Evolutionary conservation across 2,329 filamentous ascomycete genomes (phyloP).

Genomic region (Lachnellula hyalina): DNA sequence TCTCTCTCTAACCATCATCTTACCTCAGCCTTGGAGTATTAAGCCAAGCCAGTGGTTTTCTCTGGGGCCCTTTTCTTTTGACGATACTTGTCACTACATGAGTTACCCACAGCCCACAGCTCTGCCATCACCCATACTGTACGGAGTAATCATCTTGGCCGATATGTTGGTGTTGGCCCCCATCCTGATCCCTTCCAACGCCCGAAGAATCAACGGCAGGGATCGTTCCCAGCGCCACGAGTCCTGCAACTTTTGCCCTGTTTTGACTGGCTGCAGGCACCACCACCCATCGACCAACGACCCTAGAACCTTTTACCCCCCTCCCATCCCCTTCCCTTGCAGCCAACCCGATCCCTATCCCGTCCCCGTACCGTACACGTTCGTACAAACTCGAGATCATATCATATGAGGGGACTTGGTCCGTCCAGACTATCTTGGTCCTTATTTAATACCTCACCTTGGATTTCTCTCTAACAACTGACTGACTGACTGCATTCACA

Average conservation of each 20-base stretch:
- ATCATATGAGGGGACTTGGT: neutral
- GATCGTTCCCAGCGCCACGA: neutral
- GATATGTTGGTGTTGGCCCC: neutral
- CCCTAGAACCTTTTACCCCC: neutral
- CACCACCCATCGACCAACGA: too few species aligned
- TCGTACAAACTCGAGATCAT: too few species aligned
- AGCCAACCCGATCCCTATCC: neutral
- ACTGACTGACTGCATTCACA: neutral
- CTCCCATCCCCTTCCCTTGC: neutral
- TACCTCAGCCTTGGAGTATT: neutral
- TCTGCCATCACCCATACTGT: neutral
- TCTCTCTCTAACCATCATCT: constrained; percentile 1
- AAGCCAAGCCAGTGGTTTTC: neutral
- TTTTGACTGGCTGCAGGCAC: neutral
- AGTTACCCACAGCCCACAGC: neutral
- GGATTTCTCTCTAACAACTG: neutral
- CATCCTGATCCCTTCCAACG: neutral
- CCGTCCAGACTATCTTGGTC: neutral
- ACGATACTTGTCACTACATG: constrained; percentile 3
- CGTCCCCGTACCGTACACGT: neutral
- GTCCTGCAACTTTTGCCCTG: neutral
- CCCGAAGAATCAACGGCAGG: neutral
- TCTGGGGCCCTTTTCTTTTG: neutral
- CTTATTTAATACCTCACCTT: neutral
- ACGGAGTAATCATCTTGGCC: neutral